Evolutionary conservation across 768 basidiomycete species (phyloP), one percentile per base, ranked within the genome.

Genomic region (Lactarius indigo): DNA sequence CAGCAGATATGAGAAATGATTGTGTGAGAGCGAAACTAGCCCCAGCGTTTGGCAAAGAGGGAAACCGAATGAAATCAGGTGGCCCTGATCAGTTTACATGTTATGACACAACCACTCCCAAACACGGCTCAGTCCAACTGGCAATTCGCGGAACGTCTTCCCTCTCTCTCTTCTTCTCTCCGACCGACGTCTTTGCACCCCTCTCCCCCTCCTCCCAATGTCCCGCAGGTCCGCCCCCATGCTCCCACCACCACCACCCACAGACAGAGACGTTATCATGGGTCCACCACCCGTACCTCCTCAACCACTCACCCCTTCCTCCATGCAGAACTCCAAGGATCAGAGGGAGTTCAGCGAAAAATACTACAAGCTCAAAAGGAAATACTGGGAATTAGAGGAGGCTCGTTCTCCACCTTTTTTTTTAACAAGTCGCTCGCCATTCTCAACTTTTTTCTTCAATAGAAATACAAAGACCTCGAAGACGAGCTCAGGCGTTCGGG

Each of bases 371-470:
- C 79, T 90, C 61, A 91, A 91, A 74, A 77, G 85, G 52, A 84
- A 85, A 47, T 88, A 84, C 74, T 82, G 83, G 69, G 87, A 88
- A 62, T 82, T 90, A 50, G 87, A 90, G 71, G 85, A 90, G 84
- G 90, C 90, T 62, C 1, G 56, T 17, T n/a, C 47, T 33, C 28
- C 5, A n/a, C 26, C 18, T 31, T 41, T 15, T 41, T 47, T 52
- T 5, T 0, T 15, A 26, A 26, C 13, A 6, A 52, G 13, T 39
- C n/a, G 9, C 44, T 39, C 59, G 30, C 20, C 55, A 30, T 37
- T 41, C 59, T 52, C 30, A 57, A 30, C 9, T 13, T 50, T 26
- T 42, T 56, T 61, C 20, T 44, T 44, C 76, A 57, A 57, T 59
- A 89, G 85, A 82, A 84, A 81, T 80, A 83, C 75, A 85, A 87